These are phyloP conservation scores for Magnolia sinica DNA, from an alignment of 164 flowering plant species.

Conservation along the genomic window DNA sequence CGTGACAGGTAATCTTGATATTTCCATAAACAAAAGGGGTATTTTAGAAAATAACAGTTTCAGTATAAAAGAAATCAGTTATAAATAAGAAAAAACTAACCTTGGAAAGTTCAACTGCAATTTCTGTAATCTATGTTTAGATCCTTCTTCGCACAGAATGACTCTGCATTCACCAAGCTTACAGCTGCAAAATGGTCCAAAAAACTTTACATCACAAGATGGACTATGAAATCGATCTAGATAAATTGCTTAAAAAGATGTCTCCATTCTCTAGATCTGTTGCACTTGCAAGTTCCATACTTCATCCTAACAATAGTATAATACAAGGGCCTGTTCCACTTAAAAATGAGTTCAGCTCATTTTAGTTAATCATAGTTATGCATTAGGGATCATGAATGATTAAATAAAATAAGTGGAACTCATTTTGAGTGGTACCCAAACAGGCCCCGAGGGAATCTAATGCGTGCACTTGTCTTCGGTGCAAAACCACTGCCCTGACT, in stretches of 20 bases:
- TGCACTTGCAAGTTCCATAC: background rate
- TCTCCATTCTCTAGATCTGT: background rate
- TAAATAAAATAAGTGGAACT: no score
- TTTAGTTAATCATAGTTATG: no score
- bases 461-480: no score
- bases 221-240: background rate
- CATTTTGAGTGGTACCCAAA: no score
- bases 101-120: slow-evolving; percentile 93
- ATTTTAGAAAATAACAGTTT: no score
- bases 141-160: slow-evolving; percentile 78
- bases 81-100: slow-evolving; percentile 30
- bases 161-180: slow-evolving; percentile 89
- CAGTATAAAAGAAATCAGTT: no score
- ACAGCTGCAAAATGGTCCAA: slow-evolving; percentile 48
- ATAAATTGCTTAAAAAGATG: background rate
- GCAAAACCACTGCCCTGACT: no score
- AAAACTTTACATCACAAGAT: background rate
- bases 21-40: no score
- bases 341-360: background rate
- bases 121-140: slow-evolving; percentile 80
- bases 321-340: background rate
- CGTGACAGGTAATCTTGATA: no score
- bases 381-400: no score
- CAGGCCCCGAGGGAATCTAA: no score
- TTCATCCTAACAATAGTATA: background rate